Evolutionary conservation across 1,284 basidiomycete genomes (phyloP).

Genomic region (Spongispora temasekensis): DNA sequence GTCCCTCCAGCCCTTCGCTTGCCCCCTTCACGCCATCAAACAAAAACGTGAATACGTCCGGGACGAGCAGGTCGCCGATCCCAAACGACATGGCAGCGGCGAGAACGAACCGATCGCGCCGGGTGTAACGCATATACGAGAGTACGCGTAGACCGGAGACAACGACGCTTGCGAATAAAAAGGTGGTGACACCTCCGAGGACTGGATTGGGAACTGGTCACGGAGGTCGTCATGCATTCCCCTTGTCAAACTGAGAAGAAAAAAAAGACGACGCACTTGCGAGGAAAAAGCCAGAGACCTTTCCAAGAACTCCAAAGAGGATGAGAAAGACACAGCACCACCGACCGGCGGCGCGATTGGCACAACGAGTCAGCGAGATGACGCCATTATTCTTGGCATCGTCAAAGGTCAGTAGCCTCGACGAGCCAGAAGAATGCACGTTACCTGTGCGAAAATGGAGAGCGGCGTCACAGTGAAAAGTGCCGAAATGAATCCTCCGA

Average conservation of each 20-base stretch:
- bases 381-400: conserved; percentile 72
- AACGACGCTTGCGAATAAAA: conserved; percentile 66
- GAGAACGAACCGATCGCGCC: conserved; percentile 78
- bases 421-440: background rate
- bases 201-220: conserved; percentile 63
- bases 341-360: conserved; percentile 70
- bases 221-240: background rate
- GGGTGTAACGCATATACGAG: conserved; percentile 61
- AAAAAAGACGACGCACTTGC: conserved; percentile 47
- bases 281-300: conserved; percentile 78
- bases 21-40: conserved; percentile 65
- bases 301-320: conserved; percentile 74
- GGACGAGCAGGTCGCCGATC: conserved; percentile 66
- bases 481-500: conserved; percentile 74
- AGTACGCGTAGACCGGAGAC: conserved; percentile 76
- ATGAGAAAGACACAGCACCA: conserved; percentile 77
- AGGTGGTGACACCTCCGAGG: conserved; percentile 83
- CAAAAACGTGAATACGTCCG: conserved; percentile 62
- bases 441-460: conserved; percentile 76
- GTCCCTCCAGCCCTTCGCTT: conserved; percentile 63
- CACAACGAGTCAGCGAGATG: conserved; percentile 77
- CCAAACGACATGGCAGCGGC: conserved; percentile 75
- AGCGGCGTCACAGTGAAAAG: conserved; percentile 81
- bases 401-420: background rate
- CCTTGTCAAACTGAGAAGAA: background rate